These are phyloP conservation scores for Candida pseudocylindracea DNA, from an alignment of 1,139 yeast species.

Conservation along the genomic window DNA sequence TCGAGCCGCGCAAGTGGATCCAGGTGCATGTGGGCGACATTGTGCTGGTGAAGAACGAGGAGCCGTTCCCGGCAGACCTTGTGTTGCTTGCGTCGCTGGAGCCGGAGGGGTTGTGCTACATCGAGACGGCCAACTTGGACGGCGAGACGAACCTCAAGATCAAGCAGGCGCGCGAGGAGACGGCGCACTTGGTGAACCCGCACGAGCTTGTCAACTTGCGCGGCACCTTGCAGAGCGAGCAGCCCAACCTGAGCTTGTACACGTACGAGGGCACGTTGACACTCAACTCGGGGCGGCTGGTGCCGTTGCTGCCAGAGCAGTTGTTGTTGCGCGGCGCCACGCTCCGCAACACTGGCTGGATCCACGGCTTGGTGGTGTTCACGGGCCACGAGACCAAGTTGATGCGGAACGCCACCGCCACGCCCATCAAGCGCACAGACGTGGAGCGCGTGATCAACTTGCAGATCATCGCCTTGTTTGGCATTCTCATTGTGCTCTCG, in stretches of 20 bases:
- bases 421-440: constrained; percentile 93
- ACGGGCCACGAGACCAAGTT: constrained; percentile 97
- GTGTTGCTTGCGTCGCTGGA: constrained; percentile 76
- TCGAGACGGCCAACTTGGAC: constrained; percentile 92
- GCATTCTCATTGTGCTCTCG: constrained; percentile 52
- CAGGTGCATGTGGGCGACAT: constrained; percentile 83
- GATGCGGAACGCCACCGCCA: constrained; percentile 97
- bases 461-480: constrained; percentile 75
- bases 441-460: constrained; percentile 88
- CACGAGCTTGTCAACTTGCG: constrained; percentile 22
- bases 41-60: constrained; percentile 66
- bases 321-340: constrained; percentile 88
- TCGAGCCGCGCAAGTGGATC: constrained; percentile 58
- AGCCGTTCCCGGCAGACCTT: constrained; percentile 88
- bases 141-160: constrained; percentile 96
- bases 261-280: constrained; percentile 75
- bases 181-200: constrained; percentile 53
- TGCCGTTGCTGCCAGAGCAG: constrained; percentile 76
- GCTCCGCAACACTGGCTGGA: constrained; percentile 85
- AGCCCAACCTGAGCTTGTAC: constrained; percentile 83
- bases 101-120: constrained; percentile 94
- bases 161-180: constrained; percentile 69
- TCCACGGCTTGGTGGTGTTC: constrained; percentile 80
- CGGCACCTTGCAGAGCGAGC: constrained; percentile 49
- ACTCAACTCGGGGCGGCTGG: constrained; percentile 27